These are phyloP conservation scores for Corynascus novoguineensis DNA, from an alignment of 495 filamentous ascomycete species.

Conservation along the genomic window DNA sequence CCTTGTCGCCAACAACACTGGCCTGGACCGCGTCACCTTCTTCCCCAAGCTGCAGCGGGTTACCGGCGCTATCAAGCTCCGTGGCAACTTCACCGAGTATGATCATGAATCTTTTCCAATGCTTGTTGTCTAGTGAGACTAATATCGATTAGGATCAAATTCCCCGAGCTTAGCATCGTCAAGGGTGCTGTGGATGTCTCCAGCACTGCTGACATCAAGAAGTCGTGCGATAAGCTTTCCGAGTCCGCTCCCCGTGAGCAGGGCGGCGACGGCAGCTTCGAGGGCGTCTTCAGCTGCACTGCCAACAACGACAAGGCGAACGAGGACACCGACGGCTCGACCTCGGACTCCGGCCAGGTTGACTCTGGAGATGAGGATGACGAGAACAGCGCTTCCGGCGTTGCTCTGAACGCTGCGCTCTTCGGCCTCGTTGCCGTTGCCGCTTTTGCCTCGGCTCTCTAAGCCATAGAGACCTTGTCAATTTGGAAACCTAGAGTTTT, in stretches of 20 bases:
- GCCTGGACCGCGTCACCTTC: constrained; percentile 53
- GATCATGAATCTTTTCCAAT: constrained; percentile 27
- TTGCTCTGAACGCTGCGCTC: constrained; percentile 35
- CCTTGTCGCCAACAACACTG: constrained; percentile 82
- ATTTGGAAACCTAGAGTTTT: constrained; percentile 2
- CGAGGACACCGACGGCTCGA: constrained; percentile 33
- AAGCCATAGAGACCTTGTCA: constrained; percentile 14
- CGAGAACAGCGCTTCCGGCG: constrained; percentile 30
- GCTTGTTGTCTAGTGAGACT: not conserved
- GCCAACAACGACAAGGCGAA: constrained; percentile 41
- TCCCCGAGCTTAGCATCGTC: constrained; percentile 68
- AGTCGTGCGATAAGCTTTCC: constrained; percentile 44
- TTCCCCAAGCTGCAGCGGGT: constrained; percentile 65
- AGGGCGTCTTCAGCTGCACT: constrained; percentile 57
- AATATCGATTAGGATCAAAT: constrained; percentile 51
- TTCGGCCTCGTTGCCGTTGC: constrained; percentile 37
- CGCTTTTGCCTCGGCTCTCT: constrained; percentile 33
- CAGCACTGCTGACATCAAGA: constrained; percentile 59
- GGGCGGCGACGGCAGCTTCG: constrained; percentile 45
- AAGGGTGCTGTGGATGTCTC: constrained; percentile 83
- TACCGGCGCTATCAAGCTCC: constrained; percentile 81
- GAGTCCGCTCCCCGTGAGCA: constrained; percentile 32
- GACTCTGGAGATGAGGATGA: constrained; percentile 17
- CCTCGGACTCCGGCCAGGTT: constrained; percentile 19
- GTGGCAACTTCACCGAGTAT: constrained; percentile 77